Evolutionary conservation across 2,329 filamentous ascomycete genomes (phyloP).

Genomic region (Neospermospora avenae): DNA sequence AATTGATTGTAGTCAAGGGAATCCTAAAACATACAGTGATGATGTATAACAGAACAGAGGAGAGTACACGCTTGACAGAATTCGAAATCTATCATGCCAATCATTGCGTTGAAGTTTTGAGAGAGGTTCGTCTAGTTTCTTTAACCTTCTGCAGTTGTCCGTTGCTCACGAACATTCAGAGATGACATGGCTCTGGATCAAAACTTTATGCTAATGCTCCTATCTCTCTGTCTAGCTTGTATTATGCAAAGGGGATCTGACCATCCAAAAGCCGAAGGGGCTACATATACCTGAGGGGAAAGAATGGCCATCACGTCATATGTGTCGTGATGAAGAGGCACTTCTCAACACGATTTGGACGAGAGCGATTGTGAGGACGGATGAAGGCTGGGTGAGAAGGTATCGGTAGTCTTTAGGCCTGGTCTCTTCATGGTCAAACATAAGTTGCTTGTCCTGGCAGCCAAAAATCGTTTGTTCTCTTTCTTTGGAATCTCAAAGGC

Average conservation of each 20-base stretch:
- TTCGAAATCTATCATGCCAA: neutral
- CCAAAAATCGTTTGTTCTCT: no score
- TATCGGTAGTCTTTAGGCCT: neutral
- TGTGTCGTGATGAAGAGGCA: neutral
- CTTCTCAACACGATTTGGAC: neutral
- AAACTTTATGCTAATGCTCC: neutral
- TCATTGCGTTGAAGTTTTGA: neutral
- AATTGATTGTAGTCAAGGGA: neutral
- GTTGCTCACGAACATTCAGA: no score
- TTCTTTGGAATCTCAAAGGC: no score
- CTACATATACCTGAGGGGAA: neutral
- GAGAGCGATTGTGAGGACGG: neutral
- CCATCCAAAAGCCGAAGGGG: neutral
- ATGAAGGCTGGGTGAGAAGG: neutral
- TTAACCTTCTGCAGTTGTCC: neutral
- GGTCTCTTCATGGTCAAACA: no score
- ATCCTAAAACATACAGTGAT: neutral
- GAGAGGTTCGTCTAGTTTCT: neutral
- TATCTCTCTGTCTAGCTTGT: neutral
- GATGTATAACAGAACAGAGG: neutral
- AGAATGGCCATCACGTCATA: neutral
- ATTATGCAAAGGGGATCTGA: neutral
- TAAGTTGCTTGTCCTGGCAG: no score
- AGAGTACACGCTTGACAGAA: neutral
- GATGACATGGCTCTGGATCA: no score